Base-by-base conservation (phyloP, 192 early-diverging fungal genomes). In the Backusella psychrophila region DNA sequence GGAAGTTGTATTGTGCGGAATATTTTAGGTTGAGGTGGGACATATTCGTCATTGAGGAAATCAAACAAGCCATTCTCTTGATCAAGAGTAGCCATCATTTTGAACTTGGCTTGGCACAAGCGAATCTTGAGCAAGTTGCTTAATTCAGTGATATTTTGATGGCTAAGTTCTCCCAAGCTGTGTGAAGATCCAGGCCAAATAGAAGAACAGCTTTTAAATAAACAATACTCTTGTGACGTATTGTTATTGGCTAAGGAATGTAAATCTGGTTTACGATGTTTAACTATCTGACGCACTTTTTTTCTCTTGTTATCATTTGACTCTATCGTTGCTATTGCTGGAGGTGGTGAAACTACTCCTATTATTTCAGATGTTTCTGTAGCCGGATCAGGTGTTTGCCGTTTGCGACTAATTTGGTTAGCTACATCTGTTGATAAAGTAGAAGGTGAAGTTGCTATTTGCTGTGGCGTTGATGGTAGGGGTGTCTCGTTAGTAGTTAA, bases 61-160 rank as follows among this genome's bases (percentile, higher is more conserved):
- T 26, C 31, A 52, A 66, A 46, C 14, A 44, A 35, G 8, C 17
- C 65, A 21, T 65, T 44, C 35, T 75, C 59, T 9, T 41, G 39
- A 17, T 75, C 65, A 19, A 71, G 41, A 9, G 12, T 42, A 35
- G 59, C 65, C 74, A 75, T 75, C 59, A 75, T 66, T 49, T 66
- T 75, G 29, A 67, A 67, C 33, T 75, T 75, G 15, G 74, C 74
- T n/a, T 75, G 74, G 11, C 38, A 39, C 6, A 75, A 65, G 12
- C 74, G 65, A 5, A 75, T 29, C 33, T 75, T 75, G 4, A 75
- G 31, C 4, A 75, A 19, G 5, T 75, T 39, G 67, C 74, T 66
- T 0, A 75, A 19, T 12, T 36, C 23, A 19, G 66, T 66, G 29
- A 75, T 75, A 3, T 63, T 66, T 12, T 75, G 63, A 44, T 75